Percentiles rank a stretch among this genome's conserved stretches.
These are phyloP conservation scores for Fusarium xyrophilum DNA, from an alignment of 2,329 filamentous ascomycete species.

Conservation along the genomic window DNA sequence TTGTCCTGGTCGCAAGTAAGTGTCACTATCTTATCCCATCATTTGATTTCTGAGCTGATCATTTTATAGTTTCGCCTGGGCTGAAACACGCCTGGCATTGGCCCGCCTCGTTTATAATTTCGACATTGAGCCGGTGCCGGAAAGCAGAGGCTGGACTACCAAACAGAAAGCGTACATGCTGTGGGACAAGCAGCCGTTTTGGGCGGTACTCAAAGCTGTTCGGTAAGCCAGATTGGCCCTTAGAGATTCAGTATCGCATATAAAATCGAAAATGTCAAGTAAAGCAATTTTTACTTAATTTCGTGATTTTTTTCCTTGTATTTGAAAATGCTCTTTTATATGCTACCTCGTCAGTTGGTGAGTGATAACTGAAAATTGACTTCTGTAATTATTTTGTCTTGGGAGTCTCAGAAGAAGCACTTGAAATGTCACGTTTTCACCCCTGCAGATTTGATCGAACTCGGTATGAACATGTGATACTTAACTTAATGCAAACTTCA, in stretches of 20 bases:
- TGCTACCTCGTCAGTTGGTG: accelerated
- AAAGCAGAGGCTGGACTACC: background rate
- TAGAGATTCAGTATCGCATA: background rate
- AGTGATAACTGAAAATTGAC: background rate
- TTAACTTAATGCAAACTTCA: background rate
- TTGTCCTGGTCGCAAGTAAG: background rate
- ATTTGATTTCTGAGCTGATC: background rate
- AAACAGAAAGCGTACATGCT: background rate
- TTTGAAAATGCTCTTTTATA: accelerated
- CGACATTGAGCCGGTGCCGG: background rate
- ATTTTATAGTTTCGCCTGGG: background rate
- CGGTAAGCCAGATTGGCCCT: background rate
- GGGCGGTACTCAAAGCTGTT: background rate
- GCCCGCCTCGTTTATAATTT: background rate
- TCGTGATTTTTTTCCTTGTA: accelerated
- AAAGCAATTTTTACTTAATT: accelerated
- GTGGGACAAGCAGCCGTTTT: background rate
- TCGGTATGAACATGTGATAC: background rate
- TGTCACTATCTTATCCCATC: background rate
- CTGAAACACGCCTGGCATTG: background rate
- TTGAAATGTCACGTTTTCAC: background rate
- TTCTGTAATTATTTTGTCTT: no score
- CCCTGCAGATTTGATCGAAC: background rate
- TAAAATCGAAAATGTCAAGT: no score
- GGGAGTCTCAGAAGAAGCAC: background rate